Percentiles rank a stretch among this genome's conserved stretches.
phyloP scores from a whole-genome alignment of 73 alveolate genomes.

The Symbiodinium natans region DNA sequence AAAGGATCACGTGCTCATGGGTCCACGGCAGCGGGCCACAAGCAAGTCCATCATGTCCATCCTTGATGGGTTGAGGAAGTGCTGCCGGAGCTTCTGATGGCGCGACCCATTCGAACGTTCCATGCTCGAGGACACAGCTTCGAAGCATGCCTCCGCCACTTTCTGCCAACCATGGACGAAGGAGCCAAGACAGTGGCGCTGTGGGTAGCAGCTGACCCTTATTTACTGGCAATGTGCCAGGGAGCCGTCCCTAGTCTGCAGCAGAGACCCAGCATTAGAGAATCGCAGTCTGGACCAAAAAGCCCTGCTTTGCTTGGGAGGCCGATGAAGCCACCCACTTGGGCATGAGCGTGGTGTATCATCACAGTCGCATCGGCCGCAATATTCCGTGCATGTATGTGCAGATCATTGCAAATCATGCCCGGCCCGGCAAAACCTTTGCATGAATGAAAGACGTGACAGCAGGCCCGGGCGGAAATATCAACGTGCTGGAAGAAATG shows the following conservation, averaged over 20 bases:
- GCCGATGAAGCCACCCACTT: not conserved
- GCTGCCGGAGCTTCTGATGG: not conserved
- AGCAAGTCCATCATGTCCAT: too few relatives aligned
- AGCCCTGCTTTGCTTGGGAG: not conserved
- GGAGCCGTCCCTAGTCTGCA: constrained; percentile 23
- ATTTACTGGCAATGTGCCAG: constrained; percentile 19
- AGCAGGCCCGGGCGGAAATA: too few relatives aligned
- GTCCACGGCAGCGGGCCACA: too few relatives aligned
- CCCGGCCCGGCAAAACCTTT: not conserved
- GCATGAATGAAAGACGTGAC: not conserved
- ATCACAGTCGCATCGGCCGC: not conserved
- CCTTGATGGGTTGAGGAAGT: too few relatives aligned
- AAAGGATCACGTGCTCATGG: too few relatives aligned
- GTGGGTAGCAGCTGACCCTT: constrained; percentile 7
- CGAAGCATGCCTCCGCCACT: not conserved
- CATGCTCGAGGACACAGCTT: not conserved
- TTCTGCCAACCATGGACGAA: not conserved
- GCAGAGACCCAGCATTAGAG: too few relatives aligned
- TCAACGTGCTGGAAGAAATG: not conserved
- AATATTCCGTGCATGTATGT: too few relatives aligned
- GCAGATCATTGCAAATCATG: not conserved
- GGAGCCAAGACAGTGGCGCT: constrained; percentile 43
- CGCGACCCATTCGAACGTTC: not conserved
- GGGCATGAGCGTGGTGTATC: constrained; percentile 13
- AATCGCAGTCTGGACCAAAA: too few relatives aligned